phyloP scores from a whole-genome alignment of 2,329 filamentous ascomycete genomes.

The Xylaria sp. region DNA sequence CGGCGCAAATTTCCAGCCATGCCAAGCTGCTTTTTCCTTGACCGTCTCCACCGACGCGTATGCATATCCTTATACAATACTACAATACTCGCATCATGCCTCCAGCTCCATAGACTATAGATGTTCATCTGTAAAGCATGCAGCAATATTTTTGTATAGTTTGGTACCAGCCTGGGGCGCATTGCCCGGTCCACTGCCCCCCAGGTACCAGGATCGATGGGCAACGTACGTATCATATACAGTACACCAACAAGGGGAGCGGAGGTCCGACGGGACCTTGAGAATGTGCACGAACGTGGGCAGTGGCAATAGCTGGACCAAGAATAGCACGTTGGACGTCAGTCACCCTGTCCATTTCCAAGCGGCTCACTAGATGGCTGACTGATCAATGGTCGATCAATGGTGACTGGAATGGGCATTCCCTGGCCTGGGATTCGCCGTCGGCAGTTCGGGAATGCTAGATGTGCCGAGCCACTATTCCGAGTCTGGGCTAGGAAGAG shows the following conservation, averaged over 20 bases:
- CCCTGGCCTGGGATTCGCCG: neutral
- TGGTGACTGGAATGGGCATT: too few species aligned
- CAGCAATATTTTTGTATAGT: neutral
- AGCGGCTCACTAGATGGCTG: neutral
- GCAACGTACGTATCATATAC: conserved; percentile 20
- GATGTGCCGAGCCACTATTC: conserved; percentile 1
- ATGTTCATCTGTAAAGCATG: neutral
- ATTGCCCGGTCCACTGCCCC: neutral
- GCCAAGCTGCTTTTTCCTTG: conserved; percentile 13
- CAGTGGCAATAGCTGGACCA: neutral
- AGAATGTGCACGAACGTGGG: neutral
- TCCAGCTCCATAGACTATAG: too few species aligned
- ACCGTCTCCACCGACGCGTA: conserved; percentile 19
- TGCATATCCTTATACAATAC: neutral
- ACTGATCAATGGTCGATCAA: neutral
- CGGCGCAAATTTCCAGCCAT: neutral
- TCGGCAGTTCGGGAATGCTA: neutral
- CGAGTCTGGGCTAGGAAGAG: conserved; percentile 2
- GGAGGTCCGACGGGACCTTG: conserved; percentile 14
- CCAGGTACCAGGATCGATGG: neutral
- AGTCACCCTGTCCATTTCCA: neutral
- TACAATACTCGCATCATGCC: neutral
- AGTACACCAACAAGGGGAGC: conserved; percentile 8
- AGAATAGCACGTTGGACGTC: conserved; percentile 2
- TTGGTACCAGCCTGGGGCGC: neutral